A percentile compares a stretch with the other conserved stretches of the same genome.
Evolutionary conservation across 2,329 filamentous ascomycete species (phyloP).

Genomic region (Polychaeton citri): DNA sequence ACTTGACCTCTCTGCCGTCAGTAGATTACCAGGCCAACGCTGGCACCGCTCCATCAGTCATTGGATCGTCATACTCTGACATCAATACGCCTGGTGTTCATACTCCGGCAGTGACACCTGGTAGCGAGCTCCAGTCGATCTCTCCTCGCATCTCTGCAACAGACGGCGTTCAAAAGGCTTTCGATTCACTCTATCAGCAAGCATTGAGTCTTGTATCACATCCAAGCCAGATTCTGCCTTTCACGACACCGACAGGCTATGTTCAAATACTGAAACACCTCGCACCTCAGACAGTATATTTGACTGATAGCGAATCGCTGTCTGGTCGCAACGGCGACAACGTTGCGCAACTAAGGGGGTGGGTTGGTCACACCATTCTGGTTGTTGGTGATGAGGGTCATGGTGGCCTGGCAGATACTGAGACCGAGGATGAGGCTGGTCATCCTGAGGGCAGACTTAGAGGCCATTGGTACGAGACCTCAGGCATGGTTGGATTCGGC

Average conservation of each 20-base stretch:
- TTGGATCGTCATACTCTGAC: constrained; percentile 79
- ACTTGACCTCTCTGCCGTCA: constrained; percentile 43
- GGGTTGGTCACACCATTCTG: constrained; percentile 49
- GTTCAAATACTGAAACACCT: constrained; percentile 78
- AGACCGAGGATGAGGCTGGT: constrained; percentile 43
- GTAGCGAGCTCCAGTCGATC: constrained; percentile 40
- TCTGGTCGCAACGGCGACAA: constrained; percentile 56
- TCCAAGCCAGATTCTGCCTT: constrained; percentile 76
- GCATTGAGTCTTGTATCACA: constrained; percentile 69
- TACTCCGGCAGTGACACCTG: constrained; percentile 50
- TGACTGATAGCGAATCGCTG: constrained; percentile 67
- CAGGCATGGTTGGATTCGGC: constrained; percentile 72
- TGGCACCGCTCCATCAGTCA: constrained; percentile 41
- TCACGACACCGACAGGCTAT: constrained; percentile 70
- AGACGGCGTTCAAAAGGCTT: constrained; percentile 33
- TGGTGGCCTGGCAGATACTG: constrained; percentile 71
- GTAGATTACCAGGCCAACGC: constrained; percentile 19
- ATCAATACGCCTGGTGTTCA: constrained; percentile 54
- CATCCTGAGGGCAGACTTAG: constrained; percentile 30
- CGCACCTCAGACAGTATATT: constrained; percentile 72
- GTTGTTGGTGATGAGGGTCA: constrained; percentile 60
- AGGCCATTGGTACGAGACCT: constrained; percentile 57
- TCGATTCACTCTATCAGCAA: constrained; percentile 69
- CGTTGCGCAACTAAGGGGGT: constrained; percentile 52
- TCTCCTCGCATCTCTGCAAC: constrained; percentile 27